Base-by-base conservation (phyloP, 2,329 filamentous ascomycete genomes). In the Fusarium sp. region DNA sequence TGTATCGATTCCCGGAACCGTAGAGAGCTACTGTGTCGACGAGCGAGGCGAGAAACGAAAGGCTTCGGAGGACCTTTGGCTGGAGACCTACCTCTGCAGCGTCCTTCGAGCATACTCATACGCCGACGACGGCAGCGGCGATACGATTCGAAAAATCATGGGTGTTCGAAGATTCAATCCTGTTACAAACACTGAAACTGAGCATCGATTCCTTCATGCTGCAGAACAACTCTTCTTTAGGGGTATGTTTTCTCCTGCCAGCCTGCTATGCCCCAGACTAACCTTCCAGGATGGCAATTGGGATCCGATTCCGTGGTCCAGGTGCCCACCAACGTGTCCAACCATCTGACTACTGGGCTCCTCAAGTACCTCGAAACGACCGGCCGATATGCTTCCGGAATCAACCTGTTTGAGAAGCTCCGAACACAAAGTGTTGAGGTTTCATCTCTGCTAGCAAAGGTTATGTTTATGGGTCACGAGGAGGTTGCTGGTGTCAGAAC, bases 151-250 rank as follows among this genome's bases (percentile, higher is more conserved):
- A 80, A 97, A 96, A 83, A 98, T 99, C 64, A 93, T 98, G 78
- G 96, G 95, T n/a, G 94, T 98, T 52, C 88, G 96, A 73, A 89
- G 96, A 68, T 98, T 99, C 86, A 99, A 99, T 77, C 96, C 96
- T 2, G 93, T 99, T 65, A 98, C 94, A 49, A 98, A 93, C 79
- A 98, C 96, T n/a, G 96, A 99, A 80, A 94, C 93, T 65, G 96
- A 99, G 81, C 96, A 99, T 78, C 93, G 93, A 70, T 99, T 99
- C 78, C 84, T 99, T 43, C 92, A 97, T 76, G 93, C 96, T 21
- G 96, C 96, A 13, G 96, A 99, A 81, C 91, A 92, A 75, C 85
- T 99, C 31, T 99, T 99, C 81, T 98, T 98, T 82, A 89, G 92
- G 81, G 95, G 94, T 93, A 80, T 58, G 79, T 68, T 30, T 16